Conservation (phyloP, 345 rosid genomes). For the Eucalyptus polybractea region DNA sequence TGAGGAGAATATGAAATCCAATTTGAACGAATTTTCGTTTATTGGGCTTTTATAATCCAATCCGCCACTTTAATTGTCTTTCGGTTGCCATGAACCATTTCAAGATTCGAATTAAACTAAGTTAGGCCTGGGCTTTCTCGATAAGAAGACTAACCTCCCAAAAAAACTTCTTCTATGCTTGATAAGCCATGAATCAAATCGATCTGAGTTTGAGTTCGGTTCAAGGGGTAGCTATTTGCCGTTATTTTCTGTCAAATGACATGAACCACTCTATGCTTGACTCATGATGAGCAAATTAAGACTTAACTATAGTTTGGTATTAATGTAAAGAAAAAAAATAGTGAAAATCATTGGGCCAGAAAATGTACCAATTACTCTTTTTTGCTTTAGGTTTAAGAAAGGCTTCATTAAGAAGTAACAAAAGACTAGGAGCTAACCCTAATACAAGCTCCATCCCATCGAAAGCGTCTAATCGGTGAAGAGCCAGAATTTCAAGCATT, state of each 20-base stretch:
- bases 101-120: neutral
- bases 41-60: rapidly evolving
- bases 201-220: neutral
- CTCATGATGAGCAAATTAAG: neutral
- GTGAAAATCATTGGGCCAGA: neutral
- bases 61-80: neutral
- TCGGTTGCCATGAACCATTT: rapidly evolving
- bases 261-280: neutral
- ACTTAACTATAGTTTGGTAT: neutral
- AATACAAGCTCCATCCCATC: neutral
- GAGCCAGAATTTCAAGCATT: neutral
- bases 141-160: neutral
- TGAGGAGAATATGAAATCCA: neutral
- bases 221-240: neutral
- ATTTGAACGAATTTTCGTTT: neutral
- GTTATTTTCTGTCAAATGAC: neutral
- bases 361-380: neutral
- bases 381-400: neutral
- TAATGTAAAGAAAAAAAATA: no score
- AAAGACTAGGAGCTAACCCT: neutral
- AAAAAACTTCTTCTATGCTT: neutral
- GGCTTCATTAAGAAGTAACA: neutral
- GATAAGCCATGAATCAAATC: neutral
- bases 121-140: neutral
- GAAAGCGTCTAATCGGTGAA: neutral